Percentiles rank a stretch among this genome's conserved stretches.
phyloP scores from a whole-genome alignment of 176 grass and related monocot genomes.

The Thalia dealbata region DNA sequence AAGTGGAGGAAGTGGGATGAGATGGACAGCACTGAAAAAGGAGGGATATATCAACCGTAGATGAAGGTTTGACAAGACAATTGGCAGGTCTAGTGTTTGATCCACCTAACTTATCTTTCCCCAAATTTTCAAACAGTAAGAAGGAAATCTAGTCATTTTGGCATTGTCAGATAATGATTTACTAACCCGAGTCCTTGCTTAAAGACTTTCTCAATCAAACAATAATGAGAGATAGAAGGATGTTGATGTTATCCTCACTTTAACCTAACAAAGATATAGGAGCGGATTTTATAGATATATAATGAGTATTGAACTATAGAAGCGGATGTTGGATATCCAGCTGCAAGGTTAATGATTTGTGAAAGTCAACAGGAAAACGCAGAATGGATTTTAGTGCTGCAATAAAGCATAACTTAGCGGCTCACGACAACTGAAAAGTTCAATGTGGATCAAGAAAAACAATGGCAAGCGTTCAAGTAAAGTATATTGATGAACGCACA shows the following conservation, averaged over 20 bases:
- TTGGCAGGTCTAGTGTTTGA: neutral
- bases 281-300: too few species aligned
- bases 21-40: neutral
- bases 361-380: neutral
- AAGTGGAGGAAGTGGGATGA: neutral
- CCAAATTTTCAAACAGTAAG: neutral
- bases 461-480: neutral
- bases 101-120: neutral
- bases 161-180: neutral
- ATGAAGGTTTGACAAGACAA: neutral
- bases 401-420: too few species aligned
- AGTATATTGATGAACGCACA: neutral
- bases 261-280: too few species aligned
- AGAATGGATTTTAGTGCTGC: neutral
- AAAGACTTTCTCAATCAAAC: neutral
- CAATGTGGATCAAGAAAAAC: neutral
- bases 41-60: neutral
- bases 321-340: neutral
- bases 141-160: neutral
- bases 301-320: too few species aligned
- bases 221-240: neutral
- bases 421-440: neutral
- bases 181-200: too few species aligned
- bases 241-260: neutral
- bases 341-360: neutral